These are phyloP conservation scores for Penicillium salamii DNA, from an alignment of 495 filamentous ascomycete species.

Conservation along the genomic window DNA sequence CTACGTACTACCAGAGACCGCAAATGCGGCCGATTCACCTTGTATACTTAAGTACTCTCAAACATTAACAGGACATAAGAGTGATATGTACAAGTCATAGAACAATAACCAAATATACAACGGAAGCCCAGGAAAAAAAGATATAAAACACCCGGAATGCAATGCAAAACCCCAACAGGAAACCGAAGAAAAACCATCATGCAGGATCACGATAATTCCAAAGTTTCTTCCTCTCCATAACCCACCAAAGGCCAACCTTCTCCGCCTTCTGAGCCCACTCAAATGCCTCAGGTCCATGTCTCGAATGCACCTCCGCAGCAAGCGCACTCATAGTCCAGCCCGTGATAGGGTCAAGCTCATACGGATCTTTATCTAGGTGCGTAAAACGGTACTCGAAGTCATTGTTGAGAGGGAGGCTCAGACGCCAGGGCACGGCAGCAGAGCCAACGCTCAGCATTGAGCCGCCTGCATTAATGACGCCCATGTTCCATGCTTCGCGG, in stretches of 20 bases:
- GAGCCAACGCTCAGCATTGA: conserved; percentile 39
- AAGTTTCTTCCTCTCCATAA: conserved; percentile 30
- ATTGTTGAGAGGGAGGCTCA: conserved; percentile 39
- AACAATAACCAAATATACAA: background rate
- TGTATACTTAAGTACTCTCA: too few species aligned
- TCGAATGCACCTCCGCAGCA: conserved; percentile 18
- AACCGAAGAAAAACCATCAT: background rate
- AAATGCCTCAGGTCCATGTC: conserved; percentile 34
- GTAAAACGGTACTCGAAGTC: conserved; percentile 40
- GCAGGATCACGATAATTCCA: conserved; percentile 27
- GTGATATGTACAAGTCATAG: background rate
- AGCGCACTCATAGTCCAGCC: conserved; percentile 32
- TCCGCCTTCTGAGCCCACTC: conserved; percentile 38
- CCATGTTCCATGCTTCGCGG: conserved; percentile 42
- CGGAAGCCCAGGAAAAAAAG: too few species aligned
- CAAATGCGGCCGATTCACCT: too few species aligned
- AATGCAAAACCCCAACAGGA: background rate
- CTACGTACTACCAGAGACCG: too few species aligned
- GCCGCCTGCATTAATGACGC: conserved; percentile 46
- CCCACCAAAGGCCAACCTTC: conserved; percentile 37
- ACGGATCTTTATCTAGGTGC: conserved; percentile 31
- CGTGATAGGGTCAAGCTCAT: conserved; percentile 30
- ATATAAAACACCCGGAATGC: background rate
- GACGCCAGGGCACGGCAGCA: conserved; percentile 34
- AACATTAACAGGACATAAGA: too few species aligned